Conservation (phyloP, 2,329 filamentous ascomycete genomes). For the Coleophoma eucalyptorum region DNA sequence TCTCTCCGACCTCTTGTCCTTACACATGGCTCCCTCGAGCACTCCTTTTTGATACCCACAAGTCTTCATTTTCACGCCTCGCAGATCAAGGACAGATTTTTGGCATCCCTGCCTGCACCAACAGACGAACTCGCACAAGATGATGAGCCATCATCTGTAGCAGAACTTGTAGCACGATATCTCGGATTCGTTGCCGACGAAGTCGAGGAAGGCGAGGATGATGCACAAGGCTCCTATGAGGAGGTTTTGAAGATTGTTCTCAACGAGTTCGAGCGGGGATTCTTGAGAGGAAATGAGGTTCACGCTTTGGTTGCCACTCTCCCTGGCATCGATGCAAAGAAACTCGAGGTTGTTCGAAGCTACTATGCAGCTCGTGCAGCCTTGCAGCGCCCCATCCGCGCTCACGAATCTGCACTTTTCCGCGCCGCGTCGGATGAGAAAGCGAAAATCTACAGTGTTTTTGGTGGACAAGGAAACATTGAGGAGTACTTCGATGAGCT, state of each 20-base stretch:
- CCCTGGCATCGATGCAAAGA: slow-evolving; percentile 90
- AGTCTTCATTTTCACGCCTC: slow-evolving; percentile 94
- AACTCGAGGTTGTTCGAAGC: slow-evolving; percentile 80
- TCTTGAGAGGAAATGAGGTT: slow-evolving; percentile 92
- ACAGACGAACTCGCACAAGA: slow-evolving; percentile 98
- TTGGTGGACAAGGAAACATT: slow-evolving; percentile 97
- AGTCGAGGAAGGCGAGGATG: slow-evolving; percentile 90
- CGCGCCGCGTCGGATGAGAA: slow-evolving; percentile 81
- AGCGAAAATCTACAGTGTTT: slow-evolving; percentile 87
- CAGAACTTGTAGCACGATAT: slow-evolving; percentile 90
- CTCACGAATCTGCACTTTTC: slow-evolving; percentile 90
- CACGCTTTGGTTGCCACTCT: slow-evolving; percentile 83
- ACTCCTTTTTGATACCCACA: slow-evolving; percentile 92
- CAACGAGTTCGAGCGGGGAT: slow-evolving; percentile 94
- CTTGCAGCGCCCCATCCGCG: slow-evolving; percentile 79
- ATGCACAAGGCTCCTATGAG: slow-evolving; percentile 80
- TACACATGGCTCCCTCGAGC: slow-evolving; percentile 90
- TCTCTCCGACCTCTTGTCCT: slow-evolving; percentile 90
- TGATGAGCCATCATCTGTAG: slow-evolving; percentile 95
- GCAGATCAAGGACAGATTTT: slow-evolving; percentile 89
- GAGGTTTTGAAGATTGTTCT: slow-evolving; percentile 89
- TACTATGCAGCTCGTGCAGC: slow-evolving; percentile 90
- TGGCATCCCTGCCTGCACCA: slow-evolving; percentile 76
- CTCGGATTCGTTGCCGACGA: slow-evolving; percentile 85
- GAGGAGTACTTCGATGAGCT: slow-evolving; percentile 99